Conservation (phyloP, 345 rosid species). For the Gossypioides kirkii region DNA sequence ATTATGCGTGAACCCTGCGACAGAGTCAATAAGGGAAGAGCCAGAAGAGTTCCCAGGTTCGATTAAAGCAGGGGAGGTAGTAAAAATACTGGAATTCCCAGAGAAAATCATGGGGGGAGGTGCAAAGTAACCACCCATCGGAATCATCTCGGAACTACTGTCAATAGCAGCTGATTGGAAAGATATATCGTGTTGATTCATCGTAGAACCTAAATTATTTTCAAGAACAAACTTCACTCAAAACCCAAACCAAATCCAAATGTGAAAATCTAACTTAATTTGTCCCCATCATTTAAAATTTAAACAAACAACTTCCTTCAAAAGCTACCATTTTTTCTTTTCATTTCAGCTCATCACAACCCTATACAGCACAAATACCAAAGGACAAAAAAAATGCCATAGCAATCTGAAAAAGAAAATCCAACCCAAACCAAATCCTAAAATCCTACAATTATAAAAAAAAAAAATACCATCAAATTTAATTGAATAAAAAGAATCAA, state of each 20-base stretch:
- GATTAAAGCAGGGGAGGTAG: conserved; percentile 25
- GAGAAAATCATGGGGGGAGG: conserved; percentile 27
- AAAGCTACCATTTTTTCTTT: background rate
- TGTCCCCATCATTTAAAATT: background rate
- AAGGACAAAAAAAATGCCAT: background rate
- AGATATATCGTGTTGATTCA: conserved; percentile 46
- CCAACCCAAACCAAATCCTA: background rate
- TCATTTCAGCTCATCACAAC: conserved; percentile 2
- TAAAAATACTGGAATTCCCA: conserved; percentile 36
- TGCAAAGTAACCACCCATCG: conserved; percentile 46
- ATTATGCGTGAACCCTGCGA: conserved; percentile 51
- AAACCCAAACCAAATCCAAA: background rate
- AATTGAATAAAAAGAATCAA: background rate
- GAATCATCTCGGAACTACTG: conserved; percentile 45
- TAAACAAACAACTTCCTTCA: background rate
- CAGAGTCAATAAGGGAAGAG: conserved; percentile 56
- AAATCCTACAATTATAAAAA: background rate
- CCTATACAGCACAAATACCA: background rate
- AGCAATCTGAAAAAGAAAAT: background rate
- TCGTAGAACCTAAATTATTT: conserved; percentile 29
- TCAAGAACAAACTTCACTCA: conserved; percentile 18
- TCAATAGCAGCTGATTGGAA: conserved; percentile 40
- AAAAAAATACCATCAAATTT: background rate
- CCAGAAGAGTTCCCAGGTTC: conserved; percentile 38
- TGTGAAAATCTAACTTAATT: background rate